Evolutionary conservation across 176 grass and related monocot species (phyloP).

Genomic region (Ananas comosus): DNA sequence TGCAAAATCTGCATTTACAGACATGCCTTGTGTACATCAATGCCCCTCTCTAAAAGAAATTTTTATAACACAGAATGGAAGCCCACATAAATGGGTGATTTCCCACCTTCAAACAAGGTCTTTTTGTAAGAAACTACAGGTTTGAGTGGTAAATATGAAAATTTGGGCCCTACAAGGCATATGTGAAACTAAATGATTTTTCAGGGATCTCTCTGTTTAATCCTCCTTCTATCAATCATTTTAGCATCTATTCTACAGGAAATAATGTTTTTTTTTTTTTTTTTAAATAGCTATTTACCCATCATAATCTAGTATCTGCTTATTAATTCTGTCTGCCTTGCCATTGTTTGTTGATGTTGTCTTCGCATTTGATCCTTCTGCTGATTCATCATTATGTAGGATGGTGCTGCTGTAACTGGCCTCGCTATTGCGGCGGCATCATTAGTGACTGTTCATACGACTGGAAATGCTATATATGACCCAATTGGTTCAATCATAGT

Average conservation of each 20-base stretch:
- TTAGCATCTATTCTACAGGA: neutral
- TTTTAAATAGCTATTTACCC: neutral
- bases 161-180: too few relatives aligned
- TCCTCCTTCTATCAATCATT: neutral
- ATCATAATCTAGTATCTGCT: neutral
- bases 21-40: too few relatives aligned
- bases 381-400: slow-evolving; percentile 34
- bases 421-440: slow-evolving; percentile 85
- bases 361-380: slow-evolving; percentile 7
- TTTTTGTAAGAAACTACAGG: neutral
- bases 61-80: too few relatives aligned
- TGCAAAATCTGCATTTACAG: too few relatives aligned
- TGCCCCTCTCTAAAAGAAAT: too few relatives aligned
- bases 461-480: slow-evolving; percentile 93
- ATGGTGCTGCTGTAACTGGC: slow-evolving; percentile 83
- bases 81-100: neutral
- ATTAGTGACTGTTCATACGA: slow-evolving; percentile 78
- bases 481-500: slow-evolving; percentile 95
- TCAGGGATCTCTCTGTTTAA: too few relatives aligned
- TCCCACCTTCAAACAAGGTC: neutral
- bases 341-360: slow-evolving; percentile 7
- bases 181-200: too few relatives aligned
- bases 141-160: too few relatives aligned
- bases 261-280: neutral
- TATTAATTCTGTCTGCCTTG: neutral